phyloP scores from a whole-genome alignment of 1,284 basidiomycete genomes.

The Microbotryomycetes sp. region DNA sequence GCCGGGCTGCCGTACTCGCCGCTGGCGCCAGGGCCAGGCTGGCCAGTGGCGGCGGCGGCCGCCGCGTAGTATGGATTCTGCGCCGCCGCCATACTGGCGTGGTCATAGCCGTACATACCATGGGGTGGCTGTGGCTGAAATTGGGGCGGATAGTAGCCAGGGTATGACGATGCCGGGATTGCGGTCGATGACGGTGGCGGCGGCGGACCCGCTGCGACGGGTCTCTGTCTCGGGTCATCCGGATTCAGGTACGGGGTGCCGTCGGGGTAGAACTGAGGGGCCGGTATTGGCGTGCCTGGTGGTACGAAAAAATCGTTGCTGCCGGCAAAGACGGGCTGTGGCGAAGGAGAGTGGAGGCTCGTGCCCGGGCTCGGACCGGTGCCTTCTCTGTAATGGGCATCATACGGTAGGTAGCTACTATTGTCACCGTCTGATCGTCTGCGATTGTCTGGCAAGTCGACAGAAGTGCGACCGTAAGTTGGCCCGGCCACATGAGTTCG shows the following conservation, averaged over 20 bases:
- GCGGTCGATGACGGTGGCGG: background rate
- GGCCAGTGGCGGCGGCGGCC: conserved; percentile 20
- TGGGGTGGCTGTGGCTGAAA: conserved; percentile 18
- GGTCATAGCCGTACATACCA: conserved; percentile 24
- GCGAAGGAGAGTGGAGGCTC: background rate
- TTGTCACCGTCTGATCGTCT: background rate
- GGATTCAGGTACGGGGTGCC: background rate
- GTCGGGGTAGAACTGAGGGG: background rate
- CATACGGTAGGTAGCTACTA: background rate
- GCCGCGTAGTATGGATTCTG: conserved; percentile 33
- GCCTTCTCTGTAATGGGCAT: background rate
- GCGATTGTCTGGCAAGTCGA: background rate
- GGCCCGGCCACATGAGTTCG: background rate
- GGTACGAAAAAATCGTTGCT: background rate
- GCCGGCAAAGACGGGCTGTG: background rate
- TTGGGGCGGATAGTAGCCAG: background rate
- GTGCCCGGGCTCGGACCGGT: background rate
- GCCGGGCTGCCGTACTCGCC: background rate
- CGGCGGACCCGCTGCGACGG: background rate
- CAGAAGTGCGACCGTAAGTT: background rate
- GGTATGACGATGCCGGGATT: background rate
- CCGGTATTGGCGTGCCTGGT: background rate
- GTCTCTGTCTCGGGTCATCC: background rate
- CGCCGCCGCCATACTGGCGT: conserved; percentile 17
- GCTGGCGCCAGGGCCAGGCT: conserved; percentile 12